These are phyloP conservation scores for Citrus medica DNA, from an alignment of 345 rosid genomes.

Conservation along the genomic window DNA sequence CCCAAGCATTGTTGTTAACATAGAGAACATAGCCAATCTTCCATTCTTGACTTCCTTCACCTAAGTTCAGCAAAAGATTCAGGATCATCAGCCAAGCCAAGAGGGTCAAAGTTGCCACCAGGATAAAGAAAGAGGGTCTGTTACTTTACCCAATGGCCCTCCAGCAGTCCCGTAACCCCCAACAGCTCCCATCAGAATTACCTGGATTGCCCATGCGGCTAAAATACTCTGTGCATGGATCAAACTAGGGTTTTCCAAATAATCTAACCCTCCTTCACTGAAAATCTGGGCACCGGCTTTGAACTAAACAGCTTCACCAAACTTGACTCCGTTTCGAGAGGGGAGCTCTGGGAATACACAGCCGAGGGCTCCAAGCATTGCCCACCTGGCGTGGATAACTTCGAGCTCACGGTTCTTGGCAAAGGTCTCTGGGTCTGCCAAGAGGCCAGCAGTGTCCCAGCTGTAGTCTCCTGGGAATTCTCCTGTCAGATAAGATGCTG, in stretches of 20 bases:
- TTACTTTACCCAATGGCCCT: slow-evolving; percentile 11
- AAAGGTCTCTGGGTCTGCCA: slow-evolving; percentile 26
- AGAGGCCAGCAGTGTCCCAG: slow-evolving; percentile 32
- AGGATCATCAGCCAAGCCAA: slow-evolving; percentile 13
- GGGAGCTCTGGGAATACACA: slow-evolving; percentile 15
- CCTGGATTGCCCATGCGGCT: slow-evolving; percentile 9
- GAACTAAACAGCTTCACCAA: slow-evolving; percentile 15
- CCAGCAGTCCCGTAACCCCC: slow-evolving; percentile 16
- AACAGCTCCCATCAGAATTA: slow-evolving; percentile 13
- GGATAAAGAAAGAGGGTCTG: background rate
- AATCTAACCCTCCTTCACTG: slow-evolving; percentile 13
- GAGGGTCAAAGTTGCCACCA: slow-evolving; percentile 2
- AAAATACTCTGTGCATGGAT: slow-evolving; percentile 8
- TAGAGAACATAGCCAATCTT: slow-evolving; percentile 15
- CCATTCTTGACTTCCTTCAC: slow-evolving; percentile 11
- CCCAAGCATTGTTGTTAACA: slow-evolving; percentile 13
- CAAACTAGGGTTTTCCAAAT: slow-evolving; percentile 9
- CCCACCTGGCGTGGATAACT: slow-evolving; percentile 16
- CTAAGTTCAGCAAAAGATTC: slow-evolving; percentile 17
- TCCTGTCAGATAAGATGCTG: slow-evolving; percentile 23
- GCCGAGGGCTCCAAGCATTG: slow-evolving; percentile 17
- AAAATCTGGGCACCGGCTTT: slow-evolving; percentile 14
- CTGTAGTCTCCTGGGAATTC: slow-evolving; percentile 33
- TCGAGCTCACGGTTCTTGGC: slow-evolving; percentile 18
- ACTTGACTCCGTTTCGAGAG: slow-evolving; percentile 13